Conservation (phyloP, 371 early-diverging fungal species). For the Mortierella sp. region DNA sequence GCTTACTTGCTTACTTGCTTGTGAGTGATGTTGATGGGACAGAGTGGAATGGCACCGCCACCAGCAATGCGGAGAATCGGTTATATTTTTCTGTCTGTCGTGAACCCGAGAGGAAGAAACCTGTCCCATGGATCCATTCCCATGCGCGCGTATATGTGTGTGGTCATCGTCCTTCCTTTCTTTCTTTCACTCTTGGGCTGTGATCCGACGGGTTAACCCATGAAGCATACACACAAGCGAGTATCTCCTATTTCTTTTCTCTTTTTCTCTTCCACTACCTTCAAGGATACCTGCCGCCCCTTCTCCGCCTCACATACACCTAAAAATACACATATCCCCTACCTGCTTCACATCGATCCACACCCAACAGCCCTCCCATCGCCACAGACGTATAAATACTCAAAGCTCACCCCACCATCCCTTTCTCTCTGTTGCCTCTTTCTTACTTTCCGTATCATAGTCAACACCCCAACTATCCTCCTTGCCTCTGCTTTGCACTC, state of each 20-base stretch:
- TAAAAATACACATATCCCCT: background rate
- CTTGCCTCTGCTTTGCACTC: background rate
- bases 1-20: background rate
- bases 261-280: no score
- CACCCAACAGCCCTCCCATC: background rate
- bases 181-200: no score
- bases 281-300: no score
- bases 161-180: no score
- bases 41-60: background rate
- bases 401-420: background rate
- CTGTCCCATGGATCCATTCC: no score
- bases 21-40: background rate
- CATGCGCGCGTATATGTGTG: no score
- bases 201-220: no score
- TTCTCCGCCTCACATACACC: background rate
- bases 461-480: background rate
- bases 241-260: no score
- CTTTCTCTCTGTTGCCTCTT: background rate
- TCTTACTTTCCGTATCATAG: background rate
- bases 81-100: no score
- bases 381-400: background rate
- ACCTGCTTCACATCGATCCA: background rate
- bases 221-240: no score
- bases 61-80: background rate
- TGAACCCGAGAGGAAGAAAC: no score